phyloP scores from a whole-genome alignment of 371 early-diverging fungal species.

The Capniomyces stellatus region DNA sequence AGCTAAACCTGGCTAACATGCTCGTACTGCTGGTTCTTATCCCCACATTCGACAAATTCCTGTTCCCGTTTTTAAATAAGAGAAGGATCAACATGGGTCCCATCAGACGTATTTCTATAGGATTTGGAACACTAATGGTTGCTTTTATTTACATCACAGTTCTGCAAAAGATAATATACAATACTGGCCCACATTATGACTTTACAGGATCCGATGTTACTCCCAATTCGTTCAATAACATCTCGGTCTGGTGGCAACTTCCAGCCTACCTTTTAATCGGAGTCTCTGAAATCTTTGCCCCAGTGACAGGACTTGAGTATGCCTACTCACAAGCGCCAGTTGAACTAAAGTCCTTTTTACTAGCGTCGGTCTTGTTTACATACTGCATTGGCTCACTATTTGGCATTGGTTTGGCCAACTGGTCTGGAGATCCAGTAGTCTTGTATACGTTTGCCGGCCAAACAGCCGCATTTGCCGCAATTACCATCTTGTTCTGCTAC shows the following conservation, averaged over 20 bases:
- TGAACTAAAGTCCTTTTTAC: conserved; percentile 55
- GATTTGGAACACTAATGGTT: conserved; percentile 40
- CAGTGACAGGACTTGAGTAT: conserved; percentile 52
- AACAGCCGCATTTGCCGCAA: conserved; percentile 26
- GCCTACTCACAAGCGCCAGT: conserved; percentile 57
- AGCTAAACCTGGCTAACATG: conserved; percentile 43
- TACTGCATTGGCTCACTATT: conserved; percentile 43
- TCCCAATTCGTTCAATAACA: conserved; percentile 13
- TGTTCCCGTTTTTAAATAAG: conserved; percentile 46
- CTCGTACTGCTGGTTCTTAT: conserved; percentile 44
- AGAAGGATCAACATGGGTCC: conserved; percentile 43
- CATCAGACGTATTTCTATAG: conserved; percentile 45
- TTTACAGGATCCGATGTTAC: conserved; percentile 8
- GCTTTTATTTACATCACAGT: conserved; percentile 52
- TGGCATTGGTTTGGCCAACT: conserved; percentile 42
- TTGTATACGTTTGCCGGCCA: conserved; percentile 43
- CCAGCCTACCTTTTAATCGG: conserved; percentile 44
- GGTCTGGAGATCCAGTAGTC: conserved; percentile 44
- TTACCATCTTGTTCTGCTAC: conserved; percentile 24
- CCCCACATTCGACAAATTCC: conserved; percentile 44
- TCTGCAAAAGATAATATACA: conserved; percentile 47
- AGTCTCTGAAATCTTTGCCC: conserved; percentile 53
- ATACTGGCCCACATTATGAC: conserved; percentile 31
- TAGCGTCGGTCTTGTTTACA: conserved; percentile 48
- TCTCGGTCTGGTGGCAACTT: conserved; percentile 27